Percentiles rank a stretch among this genome's conserved stretches.
Evolutionary conservation across 1,139 yeast genomes (phyloP).

Genomic region (Ogataea hybrid): DNA sequence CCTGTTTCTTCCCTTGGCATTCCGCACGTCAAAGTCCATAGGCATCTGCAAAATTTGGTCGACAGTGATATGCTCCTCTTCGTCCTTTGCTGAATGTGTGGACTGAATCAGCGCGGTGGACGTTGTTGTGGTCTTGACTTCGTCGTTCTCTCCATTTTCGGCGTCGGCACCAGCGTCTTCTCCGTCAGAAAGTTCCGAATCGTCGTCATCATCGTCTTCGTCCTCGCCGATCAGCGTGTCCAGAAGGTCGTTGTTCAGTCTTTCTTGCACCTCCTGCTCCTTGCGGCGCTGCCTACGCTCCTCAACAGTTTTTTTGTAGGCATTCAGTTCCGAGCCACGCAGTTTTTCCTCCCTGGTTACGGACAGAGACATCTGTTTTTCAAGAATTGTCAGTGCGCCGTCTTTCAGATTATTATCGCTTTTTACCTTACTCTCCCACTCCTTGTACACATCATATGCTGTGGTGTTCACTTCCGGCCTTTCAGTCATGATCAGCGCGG

Average conservation of each 20-base stretch:
- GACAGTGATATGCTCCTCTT: constrained; percentile 30
- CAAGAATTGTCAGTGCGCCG: constrained; percentile 57
- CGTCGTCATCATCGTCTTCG: constrained; percentile 20
- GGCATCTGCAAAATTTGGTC: constrained; percentile 36
- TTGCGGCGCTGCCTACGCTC: constrained; percentile 33
- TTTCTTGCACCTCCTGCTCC: constrained; percentile 25
- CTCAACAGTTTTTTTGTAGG: constrained; percentile 46
- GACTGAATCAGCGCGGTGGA: constrained; percentile 14
- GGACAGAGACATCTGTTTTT: constrained; percentile 36
- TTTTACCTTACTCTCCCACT: constrained; percentile 53
- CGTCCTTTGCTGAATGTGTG: constrained; percentile 35
- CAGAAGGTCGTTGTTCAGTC: constrained; percentile 28
- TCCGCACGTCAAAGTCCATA: constrained; percentile 63
- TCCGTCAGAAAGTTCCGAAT: constrained; percentile 22
- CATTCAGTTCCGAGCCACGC: constrained; percentile 47
- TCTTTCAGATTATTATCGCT: constrained; percentile 46
- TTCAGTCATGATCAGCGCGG: constrained; percentile 75
- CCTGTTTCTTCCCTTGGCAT: constrained; percentile 59
- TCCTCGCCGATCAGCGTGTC: constrained; percentile 24
- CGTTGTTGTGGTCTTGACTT: constrained; percentile 14
- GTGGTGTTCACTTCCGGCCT: constrained; percentile 43
- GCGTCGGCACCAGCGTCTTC: constrained; percentile 20
- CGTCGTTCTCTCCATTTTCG: constrained; percentile 3
- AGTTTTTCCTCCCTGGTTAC: constrained; percentile 49
- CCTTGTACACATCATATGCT: constrained; percentile 45